phyloP scores from a whole-genome alignment of 345 rosid genomes.

The Heritiera littoralis region DNA sequence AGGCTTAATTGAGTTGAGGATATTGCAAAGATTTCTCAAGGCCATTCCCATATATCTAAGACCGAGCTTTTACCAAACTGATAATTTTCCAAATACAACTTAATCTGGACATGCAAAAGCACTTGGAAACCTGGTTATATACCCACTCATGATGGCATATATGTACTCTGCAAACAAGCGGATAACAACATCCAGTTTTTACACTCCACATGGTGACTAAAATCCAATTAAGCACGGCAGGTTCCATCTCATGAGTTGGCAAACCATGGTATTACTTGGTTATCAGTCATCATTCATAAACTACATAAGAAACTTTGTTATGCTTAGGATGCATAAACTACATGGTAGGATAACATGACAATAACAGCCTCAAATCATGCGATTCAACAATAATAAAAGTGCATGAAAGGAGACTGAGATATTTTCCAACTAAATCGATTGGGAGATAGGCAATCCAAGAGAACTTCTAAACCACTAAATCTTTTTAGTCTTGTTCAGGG shows the following conservation, averaged over 20 bases:
- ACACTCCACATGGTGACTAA: background rate
- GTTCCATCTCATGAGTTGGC: background rate
- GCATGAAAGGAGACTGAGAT: constrained; percentile 1
- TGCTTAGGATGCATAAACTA: background rate
- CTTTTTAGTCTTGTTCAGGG: background rate
- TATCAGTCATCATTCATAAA: background rate
- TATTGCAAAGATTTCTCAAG: background rate
- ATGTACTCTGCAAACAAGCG: background rate
- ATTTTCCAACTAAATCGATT: background rate
- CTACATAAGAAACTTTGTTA: background rate
- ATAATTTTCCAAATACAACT: background rate
- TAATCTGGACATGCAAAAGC: background rate
- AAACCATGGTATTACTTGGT: background rate
- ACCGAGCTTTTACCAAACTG: background rate
- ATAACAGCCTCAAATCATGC: background rate
- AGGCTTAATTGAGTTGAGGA: background rate
- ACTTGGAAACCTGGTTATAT: constrained; percentile 3
- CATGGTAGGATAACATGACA: background rate
- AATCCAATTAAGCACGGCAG: constrained; percentile 1
- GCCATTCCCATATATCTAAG: background rate
- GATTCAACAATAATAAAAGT: background rate
- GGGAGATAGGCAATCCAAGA: background rate
- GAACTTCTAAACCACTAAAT: constrained; percentile 2
- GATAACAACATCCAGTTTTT: background rate
- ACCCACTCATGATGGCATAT: constrained; percentile 6